A percentile compares a stretch with the other conserved stretches of the same genome.
phyloP scores from a whole-genome alignment of 768 basidiomycete species.

The Podaxis sp. region DNA sequence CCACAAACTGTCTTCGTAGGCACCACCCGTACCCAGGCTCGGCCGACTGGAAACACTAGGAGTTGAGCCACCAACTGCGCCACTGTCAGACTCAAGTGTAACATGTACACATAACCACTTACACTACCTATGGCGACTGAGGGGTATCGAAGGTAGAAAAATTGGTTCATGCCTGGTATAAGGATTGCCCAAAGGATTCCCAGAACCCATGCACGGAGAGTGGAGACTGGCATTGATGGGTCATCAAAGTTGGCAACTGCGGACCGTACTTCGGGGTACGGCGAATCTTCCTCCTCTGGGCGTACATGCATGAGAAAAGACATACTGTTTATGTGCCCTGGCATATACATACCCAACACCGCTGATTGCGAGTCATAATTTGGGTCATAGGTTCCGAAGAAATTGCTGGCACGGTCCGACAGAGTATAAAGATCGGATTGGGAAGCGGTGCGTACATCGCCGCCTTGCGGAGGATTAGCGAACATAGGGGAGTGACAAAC shows the following conservation, averaged over 20 bases:
- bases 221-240: constrained; percentile 55
- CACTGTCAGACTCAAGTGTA: constrained; percentile 18
- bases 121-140: constrained; percentile 56
- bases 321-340: not conserved
- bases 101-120: constrained; percentile 20
- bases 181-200: constrained; percentile 57
- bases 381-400: constrained; percentile 16
- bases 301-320: constrained; percentile 4
- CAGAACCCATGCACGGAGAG: constrained; percentile 59
- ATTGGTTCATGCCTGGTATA: constrained; percentile 74
- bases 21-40: constrained; percentile 59
- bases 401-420: constrained; percentile 16
- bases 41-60: constrained; percentile 66
- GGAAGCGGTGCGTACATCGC: constrained; percentile 3
- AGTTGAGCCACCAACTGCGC: constrained; percentile 65
- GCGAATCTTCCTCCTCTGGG: constrained; percentile 65
- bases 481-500: too few relatives aligned
- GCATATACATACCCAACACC: constrained; percentile 9
- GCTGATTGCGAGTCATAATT: constrained; percentile 18
- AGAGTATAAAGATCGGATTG: constrained; percentile 12
- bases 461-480: not conserved
- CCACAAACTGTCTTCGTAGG: constrained; percentile 57
- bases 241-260: constrained; percentile 77
- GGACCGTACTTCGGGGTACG: constrained; percentile 80
- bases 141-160: constrained; percentile 74